Evolutionary conservation across 345 rosid species (phyloP).

Genomic region (Noccaea bulbosa): DNA sequence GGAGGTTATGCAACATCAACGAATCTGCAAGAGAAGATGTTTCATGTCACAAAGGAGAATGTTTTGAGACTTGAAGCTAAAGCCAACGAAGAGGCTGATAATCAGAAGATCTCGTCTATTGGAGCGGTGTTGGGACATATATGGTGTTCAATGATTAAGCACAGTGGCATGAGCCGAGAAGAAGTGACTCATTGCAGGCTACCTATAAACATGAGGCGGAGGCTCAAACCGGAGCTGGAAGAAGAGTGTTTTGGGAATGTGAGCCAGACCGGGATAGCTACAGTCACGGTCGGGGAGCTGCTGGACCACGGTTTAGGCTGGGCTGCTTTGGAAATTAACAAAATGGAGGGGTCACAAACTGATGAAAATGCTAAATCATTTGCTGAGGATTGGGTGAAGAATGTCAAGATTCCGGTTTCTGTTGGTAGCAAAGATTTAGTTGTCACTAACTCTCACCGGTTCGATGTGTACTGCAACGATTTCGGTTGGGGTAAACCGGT

Average conservation of each 20-base stretch:
- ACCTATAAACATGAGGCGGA: conserved; percentile 41
- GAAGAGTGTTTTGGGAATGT: conserved; percentile 44
- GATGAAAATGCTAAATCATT: conserved; percentile 21
- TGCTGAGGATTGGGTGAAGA: conserved; percentile 44
- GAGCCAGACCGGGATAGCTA: conserved; percentile 33
- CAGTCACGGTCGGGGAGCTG: conserved; percentile 36
- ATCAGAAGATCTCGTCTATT: conserved; percentile 40
- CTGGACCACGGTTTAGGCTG: conserved; percentile 38
- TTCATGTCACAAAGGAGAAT: conserved; percentile 42
- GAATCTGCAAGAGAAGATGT: conserved; percentile 42
- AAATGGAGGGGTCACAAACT: conserved; percentile 36
- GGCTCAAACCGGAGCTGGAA: conserved; percentile 32
- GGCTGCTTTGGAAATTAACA: conserved; percentile 37
- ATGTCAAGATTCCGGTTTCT: conserved; percentile 28
- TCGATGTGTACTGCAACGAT: conserved; percentile 46
- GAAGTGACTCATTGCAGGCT: conserved; percentile 41
- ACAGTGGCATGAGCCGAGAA: conserved; percentile 31
- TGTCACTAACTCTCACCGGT: conserved; percentile 45
- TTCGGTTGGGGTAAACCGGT: conserved; percentile 57
- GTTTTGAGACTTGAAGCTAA: conserved; percentile 45
- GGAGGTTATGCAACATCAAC: background rate
- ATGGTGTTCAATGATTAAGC: conserved; percentile 38
- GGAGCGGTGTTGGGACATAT: conserved; percentile 44
- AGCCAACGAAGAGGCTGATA: conserved; percentile 40
- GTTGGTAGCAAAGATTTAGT: conserved; percentile 30